Percentiles rank a stretch among this genome's conserved stretches.
Evolutionary conservation across 2,329 filamentous ascomycete genomes (phyloP).

Genomic region (Aspergillus tanneri): DNA sequence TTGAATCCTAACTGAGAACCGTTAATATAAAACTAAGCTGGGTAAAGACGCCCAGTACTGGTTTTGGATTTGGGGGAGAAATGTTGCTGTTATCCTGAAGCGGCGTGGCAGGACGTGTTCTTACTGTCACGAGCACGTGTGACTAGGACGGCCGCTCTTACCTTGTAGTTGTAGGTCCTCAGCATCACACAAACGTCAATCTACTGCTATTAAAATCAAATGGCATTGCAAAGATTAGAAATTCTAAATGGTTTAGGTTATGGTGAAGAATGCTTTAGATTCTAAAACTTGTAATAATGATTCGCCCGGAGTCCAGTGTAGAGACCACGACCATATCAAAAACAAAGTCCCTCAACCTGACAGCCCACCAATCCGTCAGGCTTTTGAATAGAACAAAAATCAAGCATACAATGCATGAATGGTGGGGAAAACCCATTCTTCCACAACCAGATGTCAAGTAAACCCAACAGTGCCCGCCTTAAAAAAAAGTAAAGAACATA

Average conservation of each 20-base stretch:
- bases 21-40: no score
- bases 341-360: background rate
- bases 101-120: no score
- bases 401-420: slow-evolving; percentile 21
- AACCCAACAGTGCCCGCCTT: slow-evolving; percentile 18
- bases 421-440: slow-evolving; percentile 13
- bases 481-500: slow-evolving; percentile 13
- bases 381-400: slow-evolving; percentile 18
- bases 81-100: no score
- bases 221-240: background rate
- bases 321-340: slow-evolving; percentile 1
- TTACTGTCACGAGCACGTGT: no score
- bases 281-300: background rate
- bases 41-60: no score
- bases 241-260: no score
- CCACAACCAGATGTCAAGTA: slow-evolving; percentile 21
- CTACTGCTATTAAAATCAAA: background rate
- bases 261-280: background rate
- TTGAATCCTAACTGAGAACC: no score
- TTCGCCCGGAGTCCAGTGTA: background rate
- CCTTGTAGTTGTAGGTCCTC: no score
- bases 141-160: no score
- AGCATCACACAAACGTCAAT: background rate
- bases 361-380: slow-evolving; percentile 11
- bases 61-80: no score